These are phyloP conservation scores for Grammothele lineata DNA, from an alignment of 768 basidiomycete genomes.

Conservation along the genomic window DNA sequence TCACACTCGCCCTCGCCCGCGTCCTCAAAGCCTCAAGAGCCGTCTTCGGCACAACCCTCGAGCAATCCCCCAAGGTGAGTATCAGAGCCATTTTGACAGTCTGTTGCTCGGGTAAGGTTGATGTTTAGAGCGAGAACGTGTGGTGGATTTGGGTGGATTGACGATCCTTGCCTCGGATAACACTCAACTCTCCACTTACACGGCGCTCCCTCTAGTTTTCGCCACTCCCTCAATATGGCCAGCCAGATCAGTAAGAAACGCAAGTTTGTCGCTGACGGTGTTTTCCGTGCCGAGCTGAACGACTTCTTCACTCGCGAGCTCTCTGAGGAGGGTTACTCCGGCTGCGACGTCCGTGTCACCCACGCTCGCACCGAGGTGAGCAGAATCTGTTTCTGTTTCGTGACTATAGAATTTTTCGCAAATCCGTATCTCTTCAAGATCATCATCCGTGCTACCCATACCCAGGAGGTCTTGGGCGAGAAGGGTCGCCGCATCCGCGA, in stretches of 20 bases:
- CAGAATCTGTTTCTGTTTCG: not conserved
- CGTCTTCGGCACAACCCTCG: constrained; percentile 15
- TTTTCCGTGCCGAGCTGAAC: constrained; percentile 97
- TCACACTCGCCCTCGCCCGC: no score
- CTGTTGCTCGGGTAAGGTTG: not conserved
- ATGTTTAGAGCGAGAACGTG: not conserved
- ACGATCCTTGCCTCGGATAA: constrained; percentile 10
- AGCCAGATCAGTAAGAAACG: constrained; percentile 95
- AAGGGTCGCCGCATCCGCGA: constrained; percentile 99
- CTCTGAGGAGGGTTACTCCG: constrained; percentile 99
- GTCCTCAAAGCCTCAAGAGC: constrained; percentile 15
- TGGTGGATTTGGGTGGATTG: constrained; percentile 12
- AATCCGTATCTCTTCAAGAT: constrained; percentile 48
- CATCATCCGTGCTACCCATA: constrained; percentile 99
- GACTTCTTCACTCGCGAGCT: constrained; percentile 99
- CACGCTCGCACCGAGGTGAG: constrained; percentile 95
- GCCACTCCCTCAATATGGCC: constrained; percentile 54
- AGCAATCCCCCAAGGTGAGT: constrained; percentile 16
- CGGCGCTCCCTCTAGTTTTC: not conserved
- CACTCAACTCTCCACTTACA: constrained; percentile 1
- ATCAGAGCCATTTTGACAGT: not conserved
- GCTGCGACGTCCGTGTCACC: constrained; percentile 99
- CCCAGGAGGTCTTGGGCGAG: constrained; percentile 97
- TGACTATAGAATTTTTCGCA: not conserved
- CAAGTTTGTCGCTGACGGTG: constrained; percentile 98